These are phyloP conservation scores for Incumbomyces delicatus DNA, from an alignment of 2,329 filamentous ascomycete genomes.

Conservation along the genomic window DNA sequence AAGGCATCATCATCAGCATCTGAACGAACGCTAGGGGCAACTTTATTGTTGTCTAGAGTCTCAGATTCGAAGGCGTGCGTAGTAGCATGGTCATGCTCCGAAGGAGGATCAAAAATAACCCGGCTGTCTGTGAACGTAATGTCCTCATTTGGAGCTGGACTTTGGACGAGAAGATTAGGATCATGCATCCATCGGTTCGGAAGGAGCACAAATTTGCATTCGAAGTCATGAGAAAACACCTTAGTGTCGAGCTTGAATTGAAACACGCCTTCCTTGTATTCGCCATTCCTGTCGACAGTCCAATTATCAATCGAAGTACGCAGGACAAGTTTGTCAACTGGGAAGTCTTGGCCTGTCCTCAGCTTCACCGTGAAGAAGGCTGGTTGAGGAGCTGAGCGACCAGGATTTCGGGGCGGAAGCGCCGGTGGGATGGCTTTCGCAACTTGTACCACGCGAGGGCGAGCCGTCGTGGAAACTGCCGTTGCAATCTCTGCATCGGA, in stretches of 20 bases:
- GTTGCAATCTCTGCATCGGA: constrained; percentile 41
- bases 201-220: constrained; percentile 7
- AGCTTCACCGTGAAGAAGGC: constrained; percentile 11
- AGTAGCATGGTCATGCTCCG: neutral
- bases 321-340: neutral
- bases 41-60: neutral
- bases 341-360: constrained; percentile 7
- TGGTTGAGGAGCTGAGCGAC: constrained; percentile 22
- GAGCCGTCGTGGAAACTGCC: constrained; percentile 56
- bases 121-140: constrained; percentile 4
- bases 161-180: constrained; percentile 1
- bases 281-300: constrained; percentile 6
- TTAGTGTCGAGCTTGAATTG: constrained; percentile 7
- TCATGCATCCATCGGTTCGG: constrained; percentile 6
- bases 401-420: constrained; percentile 65
- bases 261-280: constrained; percentile 1
- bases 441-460: constrained; percentile 64
- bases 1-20: constrained; percentile 14
- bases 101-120: neutral
- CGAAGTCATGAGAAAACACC: constrained; percentile 4
- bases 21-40: neutral
- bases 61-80: neutral
- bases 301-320: constrained; percentile 6
- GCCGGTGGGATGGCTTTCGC: constrained; percentile 69
- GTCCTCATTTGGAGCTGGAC: constrained; percentile 3